These are phyloP conservation scores for Paraconiothyrium sp. DNA, from an alignment of 2,329 filamentous ascomycete genomes.

Conservation along the genomic window DNA sequence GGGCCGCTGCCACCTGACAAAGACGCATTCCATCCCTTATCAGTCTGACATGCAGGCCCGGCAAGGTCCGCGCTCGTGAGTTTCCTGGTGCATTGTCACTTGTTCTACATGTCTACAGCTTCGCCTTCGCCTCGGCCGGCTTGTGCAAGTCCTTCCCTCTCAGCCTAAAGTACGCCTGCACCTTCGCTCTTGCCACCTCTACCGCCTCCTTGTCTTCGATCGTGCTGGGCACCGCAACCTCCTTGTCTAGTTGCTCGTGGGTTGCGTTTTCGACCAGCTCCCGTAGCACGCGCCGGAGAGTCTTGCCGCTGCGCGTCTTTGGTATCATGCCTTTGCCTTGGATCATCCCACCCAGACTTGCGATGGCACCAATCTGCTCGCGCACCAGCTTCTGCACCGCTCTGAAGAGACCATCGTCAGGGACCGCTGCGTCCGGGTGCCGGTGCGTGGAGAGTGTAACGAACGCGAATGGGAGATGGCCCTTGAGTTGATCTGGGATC, in stretches of 20 bases:
- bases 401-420: constrained; percentile 58
- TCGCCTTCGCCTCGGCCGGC: constrained; percentile 53
- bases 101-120: constrained; percentile 47
- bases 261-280: constrained; percentile 86
- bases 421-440: constrained; percentile 63
- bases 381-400: constrained; percentile 80
- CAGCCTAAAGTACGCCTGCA: constrained; percentile 77
- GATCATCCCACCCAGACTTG: constrained; percentile 84
- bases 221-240: constrained; percentile 80
- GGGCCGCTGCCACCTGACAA: too few relatives aligned
- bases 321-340: constrained; percentile 88
- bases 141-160: constrained; percentile 50
- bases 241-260: constrained; percentile 75
- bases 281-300: constrained; percentile 79
- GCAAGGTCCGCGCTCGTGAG: not conserved
- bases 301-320: constrained; percentile 93
- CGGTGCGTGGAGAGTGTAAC: constrained; percentile 68
- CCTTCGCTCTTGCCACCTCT: constrained; percentile 74
- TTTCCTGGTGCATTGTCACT: too few relatives aligned
- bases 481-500: constrained; percentile 86
- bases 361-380: constrained; percentile 86
- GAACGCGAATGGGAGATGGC: constrained; percentile 91
- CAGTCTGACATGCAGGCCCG: not conserved
- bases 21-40: not conserved
- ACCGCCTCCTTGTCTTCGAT: constrained; percentile 83